phyloP scores from a whole-genome alignment of 805 yeast genomes.

The Kodamaea kaohsiungensis region DNA sequence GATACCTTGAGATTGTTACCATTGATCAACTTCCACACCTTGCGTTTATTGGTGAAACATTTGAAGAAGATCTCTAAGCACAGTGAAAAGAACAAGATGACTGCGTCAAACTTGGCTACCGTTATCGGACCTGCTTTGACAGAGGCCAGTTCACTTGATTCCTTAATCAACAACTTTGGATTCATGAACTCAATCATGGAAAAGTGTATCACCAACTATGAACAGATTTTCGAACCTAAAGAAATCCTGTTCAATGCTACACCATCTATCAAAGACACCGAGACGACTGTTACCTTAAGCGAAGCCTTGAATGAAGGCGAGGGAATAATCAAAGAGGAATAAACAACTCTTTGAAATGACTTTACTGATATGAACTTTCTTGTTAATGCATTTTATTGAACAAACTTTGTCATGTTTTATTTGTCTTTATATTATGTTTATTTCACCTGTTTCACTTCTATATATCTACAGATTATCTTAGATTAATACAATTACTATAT shows the following conservation, averaged over 20 bases:
- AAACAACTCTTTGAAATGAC: background rate
- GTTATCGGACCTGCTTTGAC: constrained; percentile 72
- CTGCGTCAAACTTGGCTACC: constrained; percentile 84
- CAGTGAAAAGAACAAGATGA: constrained; percentile 78
- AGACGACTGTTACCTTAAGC: background rate
- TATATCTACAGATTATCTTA: constrained; percentile 1
- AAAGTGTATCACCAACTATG: constrained; percentile 46
- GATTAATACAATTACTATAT: background rate
- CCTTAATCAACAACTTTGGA: constrained; percentile 51
- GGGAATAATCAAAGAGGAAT: constrained; percentile 2
- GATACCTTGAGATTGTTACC: constrained; percentile 53
- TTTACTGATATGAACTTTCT: background rate
- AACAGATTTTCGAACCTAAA: constrained; percentile 32
- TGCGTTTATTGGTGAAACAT: constrained; percentile 69
- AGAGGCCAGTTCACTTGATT: constrained; percentile 53
- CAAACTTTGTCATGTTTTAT: background rate
- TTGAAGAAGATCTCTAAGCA: constrained; percentile 66
- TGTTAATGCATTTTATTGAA: constrained; percentile 3
- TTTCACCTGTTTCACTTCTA: background rate
- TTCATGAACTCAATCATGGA: constrained; percentile 56
- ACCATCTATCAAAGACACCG: background rate
- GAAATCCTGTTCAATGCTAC: background rate
- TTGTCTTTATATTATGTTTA: background rate
- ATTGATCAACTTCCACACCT: constrained; percentile 60
- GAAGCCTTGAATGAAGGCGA: constrained; percentile 7